A percentile compares a stretch with the other conserved stretches of the same genome.
phyloP scores from a whole-genome alignment of 2,329 filamentous ascomycete species.

The Parafenestella ontariensis region DNA sequence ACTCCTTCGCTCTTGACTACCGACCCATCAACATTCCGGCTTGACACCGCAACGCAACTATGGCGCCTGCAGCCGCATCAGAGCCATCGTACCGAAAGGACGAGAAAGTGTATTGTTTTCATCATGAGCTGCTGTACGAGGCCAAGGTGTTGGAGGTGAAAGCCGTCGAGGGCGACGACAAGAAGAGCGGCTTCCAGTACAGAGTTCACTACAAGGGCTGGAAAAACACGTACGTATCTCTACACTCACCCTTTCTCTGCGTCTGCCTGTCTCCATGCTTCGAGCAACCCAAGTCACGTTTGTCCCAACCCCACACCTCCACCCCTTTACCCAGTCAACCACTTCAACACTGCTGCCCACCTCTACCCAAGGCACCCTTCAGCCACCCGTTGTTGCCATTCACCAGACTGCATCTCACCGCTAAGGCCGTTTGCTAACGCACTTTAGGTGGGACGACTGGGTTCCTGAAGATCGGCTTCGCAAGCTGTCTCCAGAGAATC shows the following conservation, averaged over 20 bases:
- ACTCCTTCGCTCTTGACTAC: slow-evolving; percentile 20
- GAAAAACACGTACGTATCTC: slow-evolving; percentile 83
- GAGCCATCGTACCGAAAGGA: slow-evolving; percentile 71
- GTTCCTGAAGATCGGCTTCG: slow-evolving; percentile 91
- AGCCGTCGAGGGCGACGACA: slow-evolving; percentile 66
- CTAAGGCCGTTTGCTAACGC: slow-evolving; percentile 18
- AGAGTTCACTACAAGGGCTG: slow-evolving; percentile 98
- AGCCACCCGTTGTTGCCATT: not conserved
- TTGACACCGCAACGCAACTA: slow-evolving; percentile 20
- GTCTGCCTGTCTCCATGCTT: slow-evolving; percentile 4
- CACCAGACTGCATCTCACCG: not conserved
- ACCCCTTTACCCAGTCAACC: slow-evolving; percentile 5
- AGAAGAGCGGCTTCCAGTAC: slow-evolving; percentile 81
- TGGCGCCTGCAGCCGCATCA: slow-evolving; percentile 63
- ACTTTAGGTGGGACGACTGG: slow-evolving; percentile 91
- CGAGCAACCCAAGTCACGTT: slow-evolving; percentile 11
- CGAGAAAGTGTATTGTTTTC: slow-evolving; percentile 95
- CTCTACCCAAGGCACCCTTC: not conserved
- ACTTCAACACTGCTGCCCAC: slow-evolving; percentile 16
- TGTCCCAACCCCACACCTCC: slow-evolving; percentile 12
- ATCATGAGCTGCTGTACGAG: slow-evolving; percentile 96
- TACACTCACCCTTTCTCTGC: not conserved
- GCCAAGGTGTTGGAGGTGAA: slow-evolving; percentile 89
- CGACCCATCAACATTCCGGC: slow-evolving; percentile 15
- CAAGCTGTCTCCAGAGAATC: slow-evolving; percentile 94